phyloP scores from a whole-genome alignment of 1,284 basidiomycete species.

The Pterulicium gracile region DNA sequence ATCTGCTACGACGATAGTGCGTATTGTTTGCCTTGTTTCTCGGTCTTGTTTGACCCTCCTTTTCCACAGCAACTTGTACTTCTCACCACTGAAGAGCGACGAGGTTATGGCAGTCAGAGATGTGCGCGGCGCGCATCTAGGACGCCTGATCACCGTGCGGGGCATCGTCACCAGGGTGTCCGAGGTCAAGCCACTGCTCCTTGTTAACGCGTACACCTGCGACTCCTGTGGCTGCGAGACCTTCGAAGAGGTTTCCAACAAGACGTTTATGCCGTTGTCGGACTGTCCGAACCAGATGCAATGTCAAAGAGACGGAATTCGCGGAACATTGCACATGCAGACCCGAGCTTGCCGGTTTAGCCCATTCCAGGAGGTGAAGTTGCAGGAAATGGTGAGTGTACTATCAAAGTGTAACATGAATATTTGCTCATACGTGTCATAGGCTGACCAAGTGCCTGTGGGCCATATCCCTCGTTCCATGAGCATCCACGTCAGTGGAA shows the following conservation, averaged over 20 bases:
- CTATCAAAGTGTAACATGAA: too few relatives aligned
- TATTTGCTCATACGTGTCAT: too few relatives aligned
- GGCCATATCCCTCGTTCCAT: slow-evolving; percentile 98
- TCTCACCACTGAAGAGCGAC: slow-evolving; percentile 72
- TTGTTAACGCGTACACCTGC: slow-evolving; percentile 98
- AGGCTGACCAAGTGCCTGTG: slow-evolving; percentile 99
- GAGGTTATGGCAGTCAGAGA: slow-evolving; percentile 82
- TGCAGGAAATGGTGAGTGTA: slow-evolving; percentile 86
- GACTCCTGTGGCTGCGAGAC: slow-evolving; percentile 97
- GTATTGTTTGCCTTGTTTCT: slow-evolving; percentile 22
- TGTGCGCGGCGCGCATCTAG: slow-evolving; percentile 79
- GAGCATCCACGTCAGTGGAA: slow-evolving; percentile 91
- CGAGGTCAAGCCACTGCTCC: slow-evolving; percentile 95
- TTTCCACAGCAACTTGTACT: slow-evolving; percentile 76
- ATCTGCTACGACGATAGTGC: slow-evolving; percentile 90
- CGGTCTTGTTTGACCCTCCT: slow-evolving; percentile 12
- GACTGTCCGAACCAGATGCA: slow-evolving; percentile 79
- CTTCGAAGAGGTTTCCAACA: slow-evolving; percentile 95
- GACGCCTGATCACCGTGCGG: slow-evolving; percentile 89
- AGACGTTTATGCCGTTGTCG: slow-evolving; percentile 82
- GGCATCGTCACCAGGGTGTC: slow-evolving; percentile 98
- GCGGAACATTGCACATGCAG: slow-evolving; percentile 94
- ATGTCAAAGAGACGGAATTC: slow-evolving; percentile 83
- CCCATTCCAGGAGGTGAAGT: slow-evolving; percentile 97
- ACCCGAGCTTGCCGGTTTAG: slow-evolving; percentile 95